phyloP scores from a whole-genome alignment of 164 flowering plant genomes.

The Stephania yunnanensis region DNA sequence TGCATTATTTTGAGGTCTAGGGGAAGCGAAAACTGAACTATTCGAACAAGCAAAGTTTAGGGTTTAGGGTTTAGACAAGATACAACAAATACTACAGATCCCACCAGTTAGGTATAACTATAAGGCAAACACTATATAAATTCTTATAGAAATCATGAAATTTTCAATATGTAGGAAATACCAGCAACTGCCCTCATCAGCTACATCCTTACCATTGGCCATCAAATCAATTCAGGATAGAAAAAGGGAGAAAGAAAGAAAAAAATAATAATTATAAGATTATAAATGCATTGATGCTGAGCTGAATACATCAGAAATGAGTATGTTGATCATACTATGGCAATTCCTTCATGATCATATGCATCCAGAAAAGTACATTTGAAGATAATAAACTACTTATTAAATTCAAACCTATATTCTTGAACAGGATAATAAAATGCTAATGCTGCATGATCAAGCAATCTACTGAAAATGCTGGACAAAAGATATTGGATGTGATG shows the following conservation, averaged over 20 bases:
- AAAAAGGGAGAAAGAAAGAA: neutral
- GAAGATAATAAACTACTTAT: neutral
- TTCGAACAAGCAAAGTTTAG: neutral
- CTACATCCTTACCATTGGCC: neutral
- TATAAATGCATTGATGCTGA: neutral
- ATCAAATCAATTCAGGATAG: neutral
- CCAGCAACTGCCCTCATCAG: neutral
- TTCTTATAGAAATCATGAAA: neutral
- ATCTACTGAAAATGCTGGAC: neutral
- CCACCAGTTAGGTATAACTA: neutral
- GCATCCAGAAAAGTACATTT: neutral
- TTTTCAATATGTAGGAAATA: neutral
- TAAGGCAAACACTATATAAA: neutral
- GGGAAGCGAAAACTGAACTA: neutral
- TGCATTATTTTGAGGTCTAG: neutral
- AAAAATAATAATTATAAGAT: neutral
- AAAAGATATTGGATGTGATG: neutral
- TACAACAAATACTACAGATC: neutral
- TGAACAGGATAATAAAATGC: neutral
- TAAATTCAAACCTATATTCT: neutral
- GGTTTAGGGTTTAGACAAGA: neutral
- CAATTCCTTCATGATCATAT: neutral
- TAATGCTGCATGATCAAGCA: neutral
- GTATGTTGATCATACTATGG: neutral
- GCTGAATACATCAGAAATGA: neutral